These are phyloP conservation scores for Bondarzewia mesenterica DNA, from an alignment of 1,284 basidiomycete genomes.

Conservation along the genomic window DNA sequence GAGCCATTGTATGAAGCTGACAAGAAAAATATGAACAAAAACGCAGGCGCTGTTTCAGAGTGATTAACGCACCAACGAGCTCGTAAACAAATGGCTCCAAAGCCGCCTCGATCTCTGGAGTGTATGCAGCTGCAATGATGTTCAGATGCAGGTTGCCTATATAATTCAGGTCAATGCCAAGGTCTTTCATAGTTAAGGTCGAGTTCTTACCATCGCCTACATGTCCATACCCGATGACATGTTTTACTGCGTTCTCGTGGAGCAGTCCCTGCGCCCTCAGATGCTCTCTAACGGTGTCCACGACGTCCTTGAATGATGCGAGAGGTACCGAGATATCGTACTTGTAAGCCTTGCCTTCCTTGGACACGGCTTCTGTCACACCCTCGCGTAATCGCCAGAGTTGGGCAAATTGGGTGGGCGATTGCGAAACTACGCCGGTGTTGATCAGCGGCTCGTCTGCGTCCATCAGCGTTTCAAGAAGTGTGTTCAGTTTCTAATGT, in stretches of 20 bases:
- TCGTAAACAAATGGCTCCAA: slow-evolving; percentile 97
- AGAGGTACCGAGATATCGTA: slow-evolving; percentile 95
- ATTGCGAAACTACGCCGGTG: slow-evolving; percentile 92
- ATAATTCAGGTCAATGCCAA: slow-evolving; percentile 7
- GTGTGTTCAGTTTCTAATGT: slow-evolving; percentile 73
- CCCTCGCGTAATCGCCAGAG: slow-evolving; percentile 95
- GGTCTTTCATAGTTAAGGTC: slow-evolving; percentile 7
- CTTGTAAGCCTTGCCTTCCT: slow-evolving; percentile 95
- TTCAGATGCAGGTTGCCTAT: slow-evolving; percentile 94
- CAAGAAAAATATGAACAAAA: slow-evolving; percentile 1
- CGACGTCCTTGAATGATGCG: slow-evolving; percentile 82
- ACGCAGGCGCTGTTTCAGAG: slow-evolving; percentile 14
- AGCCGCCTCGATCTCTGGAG: slow-evolving; percentile 76
- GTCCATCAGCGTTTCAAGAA: slow-evolving; percentile 79
- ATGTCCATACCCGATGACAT: slow-evolving; percentile 91
- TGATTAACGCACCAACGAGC: slow-evolving; percentile 75
- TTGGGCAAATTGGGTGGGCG: slow-evolving; percentile 82
- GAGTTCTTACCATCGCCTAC: slow-evolving; percentile 80
- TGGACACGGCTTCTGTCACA: slow-evolving; percentile 88
- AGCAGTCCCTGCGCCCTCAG: slow-evolving; percentile 71
- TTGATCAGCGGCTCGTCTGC: slow-evolving; percentile 71
- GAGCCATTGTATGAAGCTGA: slow-evolving; percentile 74
- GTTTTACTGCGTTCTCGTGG: slow-evolving; percentile 65
- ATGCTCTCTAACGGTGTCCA: slow-evolving; percentile 74
- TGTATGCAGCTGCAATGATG: slow-evolving; percentile 81